phyloP scores from a whole-genome alignment of 192 early-diverging fungal species.

The Dispira simplex region DNA sequence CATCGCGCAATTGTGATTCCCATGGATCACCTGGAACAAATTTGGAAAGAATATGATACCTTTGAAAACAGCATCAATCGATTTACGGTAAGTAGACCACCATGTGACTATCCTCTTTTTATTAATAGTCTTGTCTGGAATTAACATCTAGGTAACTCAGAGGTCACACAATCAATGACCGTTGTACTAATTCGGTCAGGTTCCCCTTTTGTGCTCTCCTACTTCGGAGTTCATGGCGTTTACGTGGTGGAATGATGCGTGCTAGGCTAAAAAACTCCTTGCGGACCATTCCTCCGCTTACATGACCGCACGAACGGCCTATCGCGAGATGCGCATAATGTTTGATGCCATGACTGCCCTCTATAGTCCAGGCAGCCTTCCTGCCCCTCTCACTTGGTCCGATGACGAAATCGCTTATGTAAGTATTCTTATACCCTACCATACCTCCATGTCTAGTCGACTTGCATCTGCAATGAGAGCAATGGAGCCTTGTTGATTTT shows the following conservation, averaged over 20 bases:
- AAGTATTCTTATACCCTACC: slow-evolving; percentile 1
- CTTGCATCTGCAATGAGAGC: no score
- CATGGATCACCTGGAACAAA: slow-evolving; percentile 68
- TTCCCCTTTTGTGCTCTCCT: no score
- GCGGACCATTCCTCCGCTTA: slow-evolving; percentile 74
- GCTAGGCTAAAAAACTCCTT: slow-evolving; percentile 77
- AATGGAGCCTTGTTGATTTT: not conserved
- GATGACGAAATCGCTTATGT: slow-evolving; percentile 36
- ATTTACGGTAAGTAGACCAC: slow-evolving; percentile 38
- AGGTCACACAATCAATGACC: no score
- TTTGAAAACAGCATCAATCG: slow-evolving; percentile 81
- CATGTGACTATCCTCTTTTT: no score
- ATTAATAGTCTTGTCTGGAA: no score
- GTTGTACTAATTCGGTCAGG: no score
- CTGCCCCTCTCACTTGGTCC: slow-evolving; percentile 68
- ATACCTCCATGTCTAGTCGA: no score
- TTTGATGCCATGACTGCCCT: slow-evolving; percentile 57
- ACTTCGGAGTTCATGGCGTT: not conserved
- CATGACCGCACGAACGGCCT: slow-evolving; percentile 83
- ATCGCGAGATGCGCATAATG: slow-evolving; percentile 62
- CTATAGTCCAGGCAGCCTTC: slow-evolving; percentile 34
- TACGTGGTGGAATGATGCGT: slow-evolving; percentile 3
- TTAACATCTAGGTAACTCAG: no score
- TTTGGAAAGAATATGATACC: slow-evolving; percentile 93
- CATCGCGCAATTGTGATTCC: slow-evolving; percentile 81